Evolutionary conservation across 2,329 filamentous ascomycete species (phyloP), one percentile per base, ranked within the genome.

Genomic region (Colletotrichum aenigma): DNA sequence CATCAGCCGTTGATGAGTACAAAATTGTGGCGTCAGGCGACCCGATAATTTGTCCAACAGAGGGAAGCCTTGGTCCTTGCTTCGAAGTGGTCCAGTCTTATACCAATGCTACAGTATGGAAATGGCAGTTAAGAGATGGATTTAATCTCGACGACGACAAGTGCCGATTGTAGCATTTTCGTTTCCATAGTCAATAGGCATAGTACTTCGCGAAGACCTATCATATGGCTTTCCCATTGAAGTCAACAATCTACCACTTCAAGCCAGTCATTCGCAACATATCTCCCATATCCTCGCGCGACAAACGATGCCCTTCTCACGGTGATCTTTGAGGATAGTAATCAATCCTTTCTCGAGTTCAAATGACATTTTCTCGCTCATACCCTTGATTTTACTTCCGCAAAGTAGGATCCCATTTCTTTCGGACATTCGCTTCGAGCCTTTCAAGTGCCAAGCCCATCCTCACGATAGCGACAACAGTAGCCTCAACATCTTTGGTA

Each of bases 391-490:
- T 15, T 9, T 30, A 30, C 28, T 30, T 10, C 9, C 30, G 2
- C 3, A 30, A 30, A 4, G 30, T 1, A 10, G 7, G 6, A 7
- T 48, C 43, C 2, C n/a, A 10, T 10, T 21, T 52, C n/a, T 21
- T 52, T 52, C 10, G 1, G n/a, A 1, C 2, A 13, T 21, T 7
- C 0, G 3, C 43, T 1, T 21, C 43, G 21, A 52, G n/a, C 6
- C 2, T 52, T 21, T 13, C 13, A 1, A 52, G 43, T 52, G n/a
- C 43, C n/a, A 3, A 10, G 0, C n/a, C 6, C 2, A 52, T 52
- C 43, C 43, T 52, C 3, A 13, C 1, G 6, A 52, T 21, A 21
- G 43, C 43, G 0, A 52, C 3, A 4, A 21, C 7, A 52, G 43
- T 21, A 0, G 43, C n/a, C n/a, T 52, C 43, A 0, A 52, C 43